Base-by-base conservation (phyloP, 805 yeast genomes). In the Kluyveromyces siamensis region DNA sequence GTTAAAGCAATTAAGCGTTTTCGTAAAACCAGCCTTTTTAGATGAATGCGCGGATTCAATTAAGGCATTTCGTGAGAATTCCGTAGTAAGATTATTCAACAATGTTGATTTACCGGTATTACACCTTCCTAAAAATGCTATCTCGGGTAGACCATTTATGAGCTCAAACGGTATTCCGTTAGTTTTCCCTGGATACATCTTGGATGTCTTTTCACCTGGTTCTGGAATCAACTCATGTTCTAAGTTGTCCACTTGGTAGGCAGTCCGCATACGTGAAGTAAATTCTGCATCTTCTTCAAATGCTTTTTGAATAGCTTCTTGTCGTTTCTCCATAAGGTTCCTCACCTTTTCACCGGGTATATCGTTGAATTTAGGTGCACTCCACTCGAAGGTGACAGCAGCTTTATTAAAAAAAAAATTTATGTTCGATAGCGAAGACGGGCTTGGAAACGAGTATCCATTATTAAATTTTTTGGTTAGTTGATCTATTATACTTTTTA, bases 61-160 rank as follows among this genome's bases (percentile, higher is more conserved):
- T 45, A 57, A 53, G 19, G 53, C 63, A 39, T 61, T 63, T 46
- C 61, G 59, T 25, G 59, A 56, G 8, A 66, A 61, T 37, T 68
- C 67, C 1, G 79, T 69, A 5, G 85, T 66, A 8, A 87, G 48
- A 11, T 76, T 76, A 58, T 86, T 85, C 39, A 89, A 69, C 25
- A 89, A 62, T 0, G 95, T 80, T 0, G 95, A 86, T 60, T 89
- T 89, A 0, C 96, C 97, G 8, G 83, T 89, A 56, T 89, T 89
- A 44, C 95, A 83, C 53, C 87, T 77, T 0, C 97, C 96, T 41
- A 89, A 56, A 43, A 89, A 73, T 3, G 84, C 69, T 5, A 88
- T 77, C 58, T 88, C 96, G 0, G 96, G 96, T 11, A 84, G 67
- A 14, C 67, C 69, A 46, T 55, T 61, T 18, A 55, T 52, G 11